Evolutionary conservation across 768 basidiomycete species (phyloP).

Genomic region (Pleurotus cornucopiae): DNA sequence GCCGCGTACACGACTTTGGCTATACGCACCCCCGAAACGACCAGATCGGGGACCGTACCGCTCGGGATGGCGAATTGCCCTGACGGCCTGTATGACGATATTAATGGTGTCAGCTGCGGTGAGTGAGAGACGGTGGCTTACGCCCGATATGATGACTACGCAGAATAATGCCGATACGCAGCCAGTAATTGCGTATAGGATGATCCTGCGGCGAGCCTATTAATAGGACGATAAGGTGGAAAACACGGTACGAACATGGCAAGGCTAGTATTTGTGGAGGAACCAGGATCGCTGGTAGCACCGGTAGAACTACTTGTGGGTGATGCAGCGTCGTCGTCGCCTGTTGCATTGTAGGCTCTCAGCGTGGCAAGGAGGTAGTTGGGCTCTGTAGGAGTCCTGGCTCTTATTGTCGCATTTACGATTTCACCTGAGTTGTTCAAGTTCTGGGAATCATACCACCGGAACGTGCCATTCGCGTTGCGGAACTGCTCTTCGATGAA

Average conservation of each 20-base stretch:
- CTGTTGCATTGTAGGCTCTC: slow-evolving; percentile 59
- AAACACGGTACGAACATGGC: slow-evolving; percentile 59
- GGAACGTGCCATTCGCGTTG: slow-evolving; percentile 46
- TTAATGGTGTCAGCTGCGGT: slow-evolving; percentile 5
- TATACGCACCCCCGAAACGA: slow-evolving; percentile 28
- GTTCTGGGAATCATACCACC: slow-evolving; percentile 54
- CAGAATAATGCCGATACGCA: slow-evolving; percentile 84
- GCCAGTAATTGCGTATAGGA: slow-evolving; percentile 85
- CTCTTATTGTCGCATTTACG: slow-evolving; percentile 40
- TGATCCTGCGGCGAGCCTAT: slow-evolving; percentile 47
- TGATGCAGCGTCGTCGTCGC: slow-evolving; percentile 15
- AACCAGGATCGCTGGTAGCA: slow-evolving; percentile 2
- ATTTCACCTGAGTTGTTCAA: slow-evolving; percentile 50
- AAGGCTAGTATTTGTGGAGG: slow-evolving; percentile 46
- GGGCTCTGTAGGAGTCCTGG: slow-evolving; percentile 37
- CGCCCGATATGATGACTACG: slow-evolving; percentile 81
- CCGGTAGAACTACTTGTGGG: slow-evolving; percentile 18
- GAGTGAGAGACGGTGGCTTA: slow-evolving; percentile 27
- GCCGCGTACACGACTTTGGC: slow-evolving; percentile 75
- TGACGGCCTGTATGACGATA: slow-evolving; percentile 52
- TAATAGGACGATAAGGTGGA: slow-evolving; percentile 7
- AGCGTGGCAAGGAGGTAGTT: slow-evolving; percentile 74
- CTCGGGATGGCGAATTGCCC: slow-evolving; percentile 85
- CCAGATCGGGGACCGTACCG: slow-evolving; percentile 75
- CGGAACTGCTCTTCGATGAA: slow-evolving; percentile 48